These are phyloP conservation scores for Striga asiatica DNA, from an alignment of 257 asterid species.

Conservation along the genomic window DNA sequence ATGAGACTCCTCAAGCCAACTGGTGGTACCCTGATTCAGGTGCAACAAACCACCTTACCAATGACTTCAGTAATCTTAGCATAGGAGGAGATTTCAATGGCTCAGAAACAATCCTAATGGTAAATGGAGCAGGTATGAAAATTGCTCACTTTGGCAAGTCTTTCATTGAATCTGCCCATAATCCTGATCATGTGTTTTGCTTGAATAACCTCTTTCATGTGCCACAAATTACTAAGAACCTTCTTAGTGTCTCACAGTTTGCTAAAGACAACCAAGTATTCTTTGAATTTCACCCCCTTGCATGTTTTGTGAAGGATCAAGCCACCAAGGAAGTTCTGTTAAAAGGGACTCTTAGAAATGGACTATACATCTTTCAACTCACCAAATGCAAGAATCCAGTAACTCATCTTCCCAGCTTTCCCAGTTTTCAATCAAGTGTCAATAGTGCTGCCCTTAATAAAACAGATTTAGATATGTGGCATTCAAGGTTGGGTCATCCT, in stretches of 20 bases:
- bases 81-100: not conserved
- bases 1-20: not conserved
- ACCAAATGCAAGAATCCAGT: not conserved
- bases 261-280: too few relatives aligned
- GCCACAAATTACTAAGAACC: not conserved
- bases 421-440: not conserved
- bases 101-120: not conserved
- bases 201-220: not conserved
- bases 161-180: too few relatives aligned
- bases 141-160: not conserved
- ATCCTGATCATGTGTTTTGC: too few relatives aligned
- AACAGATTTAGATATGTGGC: not conserved
- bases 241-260: too few relatives aligned
- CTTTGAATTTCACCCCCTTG: too few relatives aligned
- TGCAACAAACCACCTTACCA: not conserved
- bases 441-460: not conserved
- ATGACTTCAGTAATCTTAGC: not conserved
- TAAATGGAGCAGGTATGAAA: not conserved
- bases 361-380: too few relatives aligned
- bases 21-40: not conserved
- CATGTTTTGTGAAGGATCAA: too few relatives aligned
- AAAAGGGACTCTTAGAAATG: not conserved
- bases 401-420: not conserved
- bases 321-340: too few relatives aligned
- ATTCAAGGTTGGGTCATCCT: too few relatives aligned